Evolutionary conservation across 2,329 filamentous ascomycete species (phyloP).

Genomic region (Fusarium hostae): DNA sequence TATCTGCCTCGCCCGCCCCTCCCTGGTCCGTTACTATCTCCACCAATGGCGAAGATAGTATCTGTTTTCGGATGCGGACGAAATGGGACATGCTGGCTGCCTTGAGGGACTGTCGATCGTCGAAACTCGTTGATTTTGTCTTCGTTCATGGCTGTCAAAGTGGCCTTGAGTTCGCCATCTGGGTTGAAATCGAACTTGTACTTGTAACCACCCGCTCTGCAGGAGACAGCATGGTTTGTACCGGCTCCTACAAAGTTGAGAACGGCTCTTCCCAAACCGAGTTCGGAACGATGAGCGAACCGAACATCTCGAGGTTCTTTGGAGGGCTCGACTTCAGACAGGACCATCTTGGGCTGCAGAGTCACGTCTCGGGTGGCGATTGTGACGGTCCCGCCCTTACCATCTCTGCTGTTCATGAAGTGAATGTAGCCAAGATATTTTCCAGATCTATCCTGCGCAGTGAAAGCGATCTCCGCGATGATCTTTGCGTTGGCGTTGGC

Average conservation of each 20-base stretch:
- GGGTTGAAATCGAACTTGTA: constrained; percentile 49
- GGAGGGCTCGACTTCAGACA: constrained; percentile 39
- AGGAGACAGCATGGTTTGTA: constrained; percentile 45
- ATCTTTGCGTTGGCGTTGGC: neutral
- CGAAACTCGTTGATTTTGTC: neutral
- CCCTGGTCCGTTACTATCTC: neutral
- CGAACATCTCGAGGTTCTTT: constrained; percentile 35
- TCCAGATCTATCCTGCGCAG: constrained; percentile 11
- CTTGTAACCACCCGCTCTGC: constrained; percentile 39
- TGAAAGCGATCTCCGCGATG: constrained; percentile 45
- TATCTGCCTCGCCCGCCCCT: neutral
- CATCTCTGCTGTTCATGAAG: constrained; percentile 24
- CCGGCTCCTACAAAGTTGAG: constrained; percentile 44
- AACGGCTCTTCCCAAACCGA: constrained; percentile 48
- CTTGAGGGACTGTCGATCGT: neutral
- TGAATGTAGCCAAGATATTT: constrained; percentile 48
- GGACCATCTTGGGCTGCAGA: constrained; percentile 47
- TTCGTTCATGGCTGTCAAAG: constrained; percentile 15
- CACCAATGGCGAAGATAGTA: constrained; percentile 18
- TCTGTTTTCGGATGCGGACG: neutral
- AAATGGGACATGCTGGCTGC: neutral
- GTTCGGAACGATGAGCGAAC: constrained; percentile 46
- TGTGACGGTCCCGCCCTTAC: constrained; percentile 39
- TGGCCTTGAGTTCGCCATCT: constrained; percentile 32
- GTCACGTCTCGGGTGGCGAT: constrained; percentile 45